These are phyloP conservation scores for Kwoniella shandongensis DNA, from an alignment of 768 basidiomycete species.

Conservation along the genomic window DNA sequence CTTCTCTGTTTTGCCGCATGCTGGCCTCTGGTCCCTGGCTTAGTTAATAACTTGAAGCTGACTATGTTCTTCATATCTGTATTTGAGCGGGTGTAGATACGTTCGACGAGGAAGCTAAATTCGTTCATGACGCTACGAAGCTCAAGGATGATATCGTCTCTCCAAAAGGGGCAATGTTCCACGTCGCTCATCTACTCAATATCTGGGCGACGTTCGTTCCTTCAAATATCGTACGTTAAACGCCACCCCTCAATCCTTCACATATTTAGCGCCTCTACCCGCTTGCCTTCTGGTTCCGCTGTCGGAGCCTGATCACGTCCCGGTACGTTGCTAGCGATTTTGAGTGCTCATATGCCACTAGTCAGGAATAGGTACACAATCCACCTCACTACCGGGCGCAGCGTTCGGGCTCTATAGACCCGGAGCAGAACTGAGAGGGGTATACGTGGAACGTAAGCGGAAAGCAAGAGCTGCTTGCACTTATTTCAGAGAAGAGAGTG, in stretches of 20 bases:
- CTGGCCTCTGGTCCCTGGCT: too few species aligned
- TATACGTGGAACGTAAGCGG: conserved; percentile 39
- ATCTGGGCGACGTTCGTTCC: conserved; percentile 48
- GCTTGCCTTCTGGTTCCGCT: neutral
- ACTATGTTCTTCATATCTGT: too few species aligned
- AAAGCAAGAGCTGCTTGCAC: conserved; percentile 45
- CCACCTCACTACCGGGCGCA: conserved; percentile 15
- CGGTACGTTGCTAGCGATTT: neutral
- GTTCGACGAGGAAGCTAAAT: conserved; percentile 34
- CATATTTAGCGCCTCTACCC: neutral
- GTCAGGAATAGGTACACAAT: conserved; percentile 48
- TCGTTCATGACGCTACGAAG: conserved; percentile 39
- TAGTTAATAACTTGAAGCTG: too few species aligned
- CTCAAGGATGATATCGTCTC: conserved; percentile 46
- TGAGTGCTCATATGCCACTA: conserved; percentile 8
- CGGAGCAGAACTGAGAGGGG: conserved; percentile 47
- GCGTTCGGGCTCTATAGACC: conserved; percentile 51
- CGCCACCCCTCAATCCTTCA: neutral
- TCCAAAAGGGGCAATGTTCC: conserved; percentile 39
- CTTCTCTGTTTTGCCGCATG: neutral
- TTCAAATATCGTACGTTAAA: conserved; percentile 38
- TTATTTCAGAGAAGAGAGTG: conserved; percentile 26
- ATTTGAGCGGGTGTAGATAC: conserved; percentile 48
- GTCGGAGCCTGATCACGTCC: neutral
- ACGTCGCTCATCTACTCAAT: conserved; percentile 45